Base-by-base conservation (phyloP, 179 eudicot species). In the Heliamphora pulchella region DNA sequence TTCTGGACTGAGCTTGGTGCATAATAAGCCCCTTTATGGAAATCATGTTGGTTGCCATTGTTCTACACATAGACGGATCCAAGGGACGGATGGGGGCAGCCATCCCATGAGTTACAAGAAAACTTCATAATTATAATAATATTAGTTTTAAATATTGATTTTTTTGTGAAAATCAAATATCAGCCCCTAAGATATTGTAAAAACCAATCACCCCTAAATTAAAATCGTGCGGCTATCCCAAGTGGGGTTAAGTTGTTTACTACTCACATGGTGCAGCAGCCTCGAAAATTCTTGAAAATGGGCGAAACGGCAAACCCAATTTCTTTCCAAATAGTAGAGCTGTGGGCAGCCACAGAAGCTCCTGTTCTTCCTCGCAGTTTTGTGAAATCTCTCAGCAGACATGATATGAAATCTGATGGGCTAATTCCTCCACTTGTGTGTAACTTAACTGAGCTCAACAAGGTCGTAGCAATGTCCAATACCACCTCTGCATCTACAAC, bases 401-500 rank as follows among this genome's bases (percentile, higher is more conserved):
- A 80, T 47, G 74, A 74, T 41, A 89, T 53, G 48, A 91, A 90
- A 62, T 84, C 89, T 15, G 88, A 72, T 2, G 88, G 91, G 73
- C 90, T 87, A 31, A 87, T 10, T 50, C 84, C 88, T 7, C 79
- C 90, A 39, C 44, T 64, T 15, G 75, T 22, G 44, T 82, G 83
- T 55, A 85, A 67, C 62, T 70, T 88, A 8, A 87, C 89, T 9
- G 87, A 81, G 59, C 82, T 59, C 63, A 81, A 65, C 75, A 91
- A 79, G 2, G 84, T 82, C 74, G 20, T 78, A 4, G 90, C 78
- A 50, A 91, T 82, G 11, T 84, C 89, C 46, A 88, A 17, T 8
- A 91, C 80, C 15, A 91, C 81, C 78, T 89, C 91, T 10, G 91
- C 94, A 86, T 91, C 94, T 31, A 88, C 84, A 11, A 91, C 90